Evolutionary conservation across 352 stramenopile species (phyloP).

Genomic region (Pythium aphanidermatum): DNA sequence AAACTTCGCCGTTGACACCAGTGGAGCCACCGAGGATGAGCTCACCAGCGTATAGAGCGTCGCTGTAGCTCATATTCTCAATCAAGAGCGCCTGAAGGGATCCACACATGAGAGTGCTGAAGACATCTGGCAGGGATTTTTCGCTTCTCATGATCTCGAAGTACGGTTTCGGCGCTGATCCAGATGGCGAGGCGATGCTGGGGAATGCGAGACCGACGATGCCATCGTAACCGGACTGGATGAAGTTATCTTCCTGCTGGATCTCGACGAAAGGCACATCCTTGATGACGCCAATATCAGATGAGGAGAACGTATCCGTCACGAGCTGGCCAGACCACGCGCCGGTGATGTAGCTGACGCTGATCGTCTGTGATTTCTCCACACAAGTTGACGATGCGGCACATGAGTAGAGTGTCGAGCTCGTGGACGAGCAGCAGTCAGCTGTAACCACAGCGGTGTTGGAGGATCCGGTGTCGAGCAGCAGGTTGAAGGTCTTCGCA

Average conservation of each 20-base stretch:
- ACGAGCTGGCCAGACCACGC: conserved; percentile 66
- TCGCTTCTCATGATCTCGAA: conserved; percentile 43
- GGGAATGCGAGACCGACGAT: conserved; percentile 66
- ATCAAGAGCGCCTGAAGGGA: conserved; percentile 56
- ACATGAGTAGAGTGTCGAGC: conserved; percentile 62
- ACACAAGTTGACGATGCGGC: conserved; percentile 54
- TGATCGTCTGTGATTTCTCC: conserved; percentile 27
- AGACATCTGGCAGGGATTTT: conserved; percentile 39
- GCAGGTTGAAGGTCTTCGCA: conserved; percentile 47
- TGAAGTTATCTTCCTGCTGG: conserved; percentile 49
- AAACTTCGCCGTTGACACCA: conserved; percentile 38
- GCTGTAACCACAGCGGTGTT: conserved; percentile 77
- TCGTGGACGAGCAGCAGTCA: conserved; percentile 63
- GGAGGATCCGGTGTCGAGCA: conserved; percentile 74
- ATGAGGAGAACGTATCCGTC: conserved; percentile 58
- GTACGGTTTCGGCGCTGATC: conserved; percentile 41
- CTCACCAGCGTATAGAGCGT: conserved; percentile 49
- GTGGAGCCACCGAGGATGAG: conserved; percentile 51
- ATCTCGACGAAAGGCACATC: conserved; percentile 61
- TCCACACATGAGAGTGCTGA: conserved; percentile 75
- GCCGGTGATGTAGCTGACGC: conserved; percentile 70
- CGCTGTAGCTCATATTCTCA: conserved; percentile 26
- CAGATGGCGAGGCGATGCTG: conserved; percentile 50
- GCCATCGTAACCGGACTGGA: conserved; percentile 65
- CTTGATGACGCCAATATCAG: conserved; percentile 36